Evolutionary conservation across 2,329 filamentous ascomycete species (phyloP).

Genomic region (Fusarium xylarioides): DNA sequence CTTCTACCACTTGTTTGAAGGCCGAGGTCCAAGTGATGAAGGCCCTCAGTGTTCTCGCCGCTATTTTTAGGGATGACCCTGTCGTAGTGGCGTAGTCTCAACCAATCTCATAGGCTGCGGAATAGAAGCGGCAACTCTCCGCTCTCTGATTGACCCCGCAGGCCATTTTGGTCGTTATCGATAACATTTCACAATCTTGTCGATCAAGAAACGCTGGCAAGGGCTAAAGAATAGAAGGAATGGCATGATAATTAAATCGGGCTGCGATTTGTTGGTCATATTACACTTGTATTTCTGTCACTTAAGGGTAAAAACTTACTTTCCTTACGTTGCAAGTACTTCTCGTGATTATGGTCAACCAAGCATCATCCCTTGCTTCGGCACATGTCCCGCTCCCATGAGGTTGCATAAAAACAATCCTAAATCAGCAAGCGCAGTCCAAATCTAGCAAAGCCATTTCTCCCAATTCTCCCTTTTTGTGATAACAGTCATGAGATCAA

Average conservation of each 20-base stretch:
- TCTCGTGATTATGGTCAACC: fast-evolving
- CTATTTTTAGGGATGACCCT: background rate
- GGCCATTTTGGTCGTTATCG: background rate
- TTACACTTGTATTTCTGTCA: background rate
- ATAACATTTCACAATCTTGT: background rate
- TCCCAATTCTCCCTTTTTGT: background rate
- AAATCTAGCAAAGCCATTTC: background rate
- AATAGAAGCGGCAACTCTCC: background rate
- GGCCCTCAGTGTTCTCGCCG: too few species aligned
- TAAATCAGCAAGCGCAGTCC: background rate
- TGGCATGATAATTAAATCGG: too few species aligned
- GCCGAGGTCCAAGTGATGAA: background rate
- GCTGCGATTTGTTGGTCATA: background rate
- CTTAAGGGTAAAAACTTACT: background rate
- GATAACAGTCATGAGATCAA: background rate
- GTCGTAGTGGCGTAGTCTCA: too few species aligned
- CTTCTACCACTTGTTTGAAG: background rate
- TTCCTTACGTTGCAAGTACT: too few species aligned
- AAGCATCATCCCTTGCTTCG: background rate
- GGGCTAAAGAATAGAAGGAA: background rate
- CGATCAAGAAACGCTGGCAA: background rate
- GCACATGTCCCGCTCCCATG: background rate
- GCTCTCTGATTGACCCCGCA: background rate
- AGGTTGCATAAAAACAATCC: background rate
- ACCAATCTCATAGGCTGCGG: background rate